A percentile compares a stretch with the other conserved stretches of the same genome.
Conservation (phyloP, 2,329 filamentous ascomycete genomes). For the Aspergillus sp. region DNA sequence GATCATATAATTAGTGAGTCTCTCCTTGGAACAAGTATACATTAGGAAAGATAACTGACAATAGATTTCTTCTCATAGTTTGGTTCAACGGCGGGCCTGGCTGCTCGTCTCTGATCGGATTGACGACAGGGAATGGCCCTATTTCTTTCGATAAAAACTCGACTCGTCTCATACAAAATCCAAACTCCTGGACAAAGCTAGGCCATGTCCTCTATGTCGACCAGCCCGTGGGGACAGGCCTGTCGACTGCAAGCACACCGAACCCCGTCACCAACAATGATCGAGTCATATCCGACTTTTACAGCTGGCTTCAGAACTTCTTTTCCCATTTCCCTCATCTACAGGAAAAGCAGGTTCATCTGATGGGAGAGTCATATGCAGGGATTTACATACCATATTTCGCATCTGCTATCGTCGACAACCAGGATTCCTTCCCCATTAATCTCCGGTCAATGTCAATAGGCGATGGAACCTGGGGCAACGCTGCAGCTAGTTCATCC, state of each 20-base stretch:
- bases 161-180: slow-evolving; percentile 13
- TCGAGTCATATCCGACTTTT: slow-evolving; percentile 25
- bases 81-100: slow-evolving; percentile 35
- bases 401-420: slow-evolving; percentile 24
- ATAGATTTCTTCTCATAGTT: slow-evolving; percentile 16
- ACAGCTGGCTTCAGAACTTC: slow-evolving; percentile 27
- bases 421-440: slow-evolving; percentile 20
- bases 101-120: slow-evolving; percentile 29
- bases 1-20: slow-evolving; percentile 30
- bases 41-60: not conserved
- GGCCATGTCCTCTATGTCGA: slow-evolving; percentile 34
- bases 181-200: slow-evolving; percentile 23
- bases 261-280: slow-evolving; percentile 23
- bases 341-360: slow-evolving; percentile 24
- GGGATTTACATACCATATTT: slow-evolving; percentile 36
- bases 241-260: slow-evolving; percentile 25
- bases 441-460: slow-evolving; percentile 31
- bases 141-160: slow-evolving; percentile 27
- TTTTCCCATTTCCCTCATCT: slow-evolving; percentile 26
- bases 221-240: slow-evolving; percentile 33
- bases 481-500: slow-evolving; percentile 30
- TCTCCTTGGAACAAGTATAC: not conserved
- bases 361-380: slow-evolving; percentile 37
- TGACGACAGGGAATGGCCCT: slow-evolving; percentile 21
- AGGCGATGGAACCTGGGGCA: slow-evolving; percentile 33